phyloP scores from a whole-genome alignment of 1,284 basidiomycete species.

The Ustilago esculenta region DNA sequence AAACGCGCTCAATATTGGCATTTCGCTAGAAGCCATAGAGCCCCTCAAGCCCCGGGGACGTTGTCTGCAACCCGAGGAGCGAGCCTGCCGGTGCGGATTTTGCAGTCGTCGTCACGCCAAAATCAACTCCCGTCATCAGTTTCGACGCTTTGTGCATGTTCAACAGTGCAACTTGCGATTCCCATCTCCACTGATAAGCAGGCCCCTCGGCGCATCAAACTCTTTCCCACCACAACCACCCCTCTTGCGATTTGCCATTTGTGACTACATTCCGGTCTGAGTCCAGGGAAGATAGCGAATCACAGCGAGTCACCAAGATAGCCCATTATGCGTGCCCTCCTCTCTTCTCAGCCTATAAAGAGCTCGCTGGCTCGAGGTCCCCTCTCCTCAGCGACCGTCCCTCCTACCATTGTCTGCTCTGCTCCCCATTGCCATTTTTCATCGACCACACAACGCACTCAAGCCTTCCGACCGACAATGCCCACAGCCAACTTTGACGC shows the following conservation, averaged over 20 bases:
- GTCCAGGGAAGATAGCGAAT: no score
- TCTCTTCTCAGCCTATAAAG: slow-evolving; percentile 37
- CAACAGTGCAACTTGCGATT: no score
- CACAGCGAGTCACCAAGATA: neutral
- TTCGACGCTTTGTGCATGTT: no score
- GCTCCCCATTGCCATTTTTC: slow-evolving; percentile 4
- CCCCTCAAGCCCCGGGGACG: slow-evolving; percentile 2
- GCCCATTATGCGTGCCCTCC: slow-evolving; percentile 14
- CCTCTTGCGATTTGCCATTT: neutral
- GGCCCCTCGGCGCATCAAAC: no score
- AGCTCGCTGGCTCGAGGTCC: slow-evolving; percentile 7
- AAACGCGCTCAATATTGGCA: neutral
- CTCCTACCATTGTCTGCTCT: neutral
- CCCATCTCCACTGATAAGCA: no score
- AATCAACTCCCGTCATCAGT: neutral
- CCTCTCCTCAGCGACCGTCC: neutral
- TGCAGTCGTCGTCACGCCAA: neutral
- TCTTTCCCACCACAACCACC: neutral
- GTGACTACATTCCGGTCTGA: neutral
- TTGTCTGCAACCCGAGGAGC: no score
- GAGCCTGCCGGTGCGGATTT: no score
- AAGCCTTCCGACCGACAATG: slow-evolving; percentile 31
- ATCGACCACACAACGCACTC: neutral
- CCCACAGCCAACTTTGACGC: slow-evolving; percentile 37
- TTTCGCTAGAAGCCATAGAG: neutral